Evolutionary conservation across 345 rosid genomes (phyloP).

Genomic region (Isatis tinctoria): DNA sequence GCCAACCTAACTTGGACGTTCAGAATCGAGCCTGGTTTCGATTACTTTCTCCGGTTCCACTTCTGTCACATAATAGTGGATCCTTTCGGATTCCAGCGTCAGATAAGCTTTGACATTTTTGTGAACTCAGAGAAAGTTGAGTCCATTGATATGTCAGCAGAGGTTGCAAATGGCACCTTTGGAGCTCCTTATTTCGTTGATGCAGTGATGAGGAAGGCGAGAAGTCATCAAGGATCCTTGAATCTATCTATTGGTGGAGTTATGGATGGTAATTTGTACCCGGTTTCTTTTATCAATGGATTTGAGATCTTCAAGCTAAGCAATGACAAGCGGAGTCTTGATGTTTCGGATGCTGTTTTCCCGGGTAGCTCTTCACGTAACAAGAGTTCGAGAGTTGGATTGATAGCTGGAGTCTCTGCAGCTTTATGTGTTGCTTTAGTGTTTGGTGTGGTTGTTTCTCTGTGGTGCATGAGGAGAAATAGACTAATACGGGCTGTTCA

Average conservation of each 20-base stretch:
- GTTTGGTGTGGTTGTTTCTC: conserved; percentile 23
- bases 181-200: conserved; percentile 66
- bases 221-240: conserved; percentile 13
- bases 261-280: conserved; percentile 9
- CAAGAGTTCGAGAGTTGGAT: conserved; percentile 27
- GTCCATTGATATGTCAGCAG: conserved; percentile 43
- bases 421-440: conserved; percentile 29
- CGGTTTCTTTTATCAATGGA: conserved; percentile 49
- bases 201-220: conserved; percentile 38
- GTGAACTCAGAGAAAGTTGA: conserved; percentile 48
- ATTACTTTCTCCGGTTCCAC: conserved; percentile 71
- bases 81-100: not conserved
- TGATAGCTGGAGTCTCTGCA: conserved; percentile 39
- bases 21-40: conserved; percentile 58
- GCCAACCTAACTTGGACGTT: conserved; percentile 76
- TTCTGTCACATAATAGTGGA: conserved; percentile 55
- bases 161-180: conserved; percentile 21
- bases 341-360: conserved; percentile 31
- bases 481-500: conserved; percentile 25
- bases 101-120: conserved; percentile 43
- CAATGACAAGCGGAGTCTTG: conserved; percentile 48
- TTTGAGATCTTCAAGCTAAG: conserved; percentile 64
- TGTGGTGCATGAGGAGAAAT: conserved; percentile 32
- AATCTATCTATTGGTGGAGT: conserved; percentile 62
- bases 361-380: not conserved